These are phyloP conservation scores for Ceratocystis ficicola DNA, from an alignment of 2,329 filamentous ascomycete genomes.

Conservation along the genomic window DNA sequence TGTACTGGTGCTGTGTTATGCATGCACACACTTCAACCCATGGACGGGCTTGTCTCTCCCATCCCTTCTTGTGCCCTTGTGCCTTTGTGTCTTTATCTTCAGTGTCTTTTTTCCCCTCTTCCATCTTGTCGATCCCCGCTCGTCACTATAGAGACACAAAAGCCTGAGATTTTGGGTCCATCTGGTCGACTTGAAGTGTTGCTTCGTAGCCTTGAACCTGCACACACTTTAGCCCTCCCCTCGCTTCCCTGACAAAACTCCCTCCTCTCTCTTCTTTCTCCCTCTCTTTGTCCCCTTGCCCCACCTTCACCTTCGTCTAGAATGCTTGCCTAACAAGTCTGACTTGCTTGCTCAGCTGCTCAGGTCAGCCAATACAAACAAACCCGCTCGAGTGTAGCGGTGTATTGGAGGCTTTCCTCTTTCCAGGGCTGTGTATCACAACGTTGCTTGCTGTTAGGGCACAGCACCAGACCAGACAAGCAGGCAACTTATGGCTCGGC, in stretches of 20 bases:
- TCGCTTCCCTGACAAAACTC: background rate
- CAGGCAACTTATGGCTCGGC: background rate
- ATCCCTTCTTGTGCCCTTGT: no score
- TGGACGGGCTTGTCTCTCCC: no score
- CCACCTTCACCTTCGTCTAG: background rate
- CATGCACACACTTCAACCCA: no score
- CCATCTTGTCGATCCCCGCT: no score
- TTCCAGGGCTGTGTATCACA: background rate
- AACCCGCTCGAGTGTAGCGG: background rate
- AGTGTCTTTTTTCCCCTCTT: no score
- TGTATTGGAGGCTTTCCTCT: background rate
- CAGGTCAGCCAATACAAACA: background rate
- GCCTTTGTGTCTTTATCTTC: no score
- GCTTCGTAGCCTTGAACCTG: background rate
- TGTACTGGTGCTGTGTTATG: no score
- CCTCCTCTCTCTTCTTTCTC: background rate
- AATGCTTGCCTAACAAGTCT: background rate
- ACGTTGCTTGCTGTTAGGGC: background rate
- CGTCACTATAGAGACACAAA: no score
- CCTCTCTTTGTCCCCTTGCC: background rate
- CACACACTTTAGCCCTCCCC: slow-evolving; percentile 4
- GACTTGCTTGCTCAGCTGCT: background rate
- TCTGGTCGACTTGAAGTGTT: no score
- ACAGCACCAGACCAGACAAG: background rate
- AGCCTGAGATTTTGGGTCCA: no score